Base-by-base conservation (phyloP, 371 early-diverging fungal genomes). In the Mucor circinelloides region DNA sequence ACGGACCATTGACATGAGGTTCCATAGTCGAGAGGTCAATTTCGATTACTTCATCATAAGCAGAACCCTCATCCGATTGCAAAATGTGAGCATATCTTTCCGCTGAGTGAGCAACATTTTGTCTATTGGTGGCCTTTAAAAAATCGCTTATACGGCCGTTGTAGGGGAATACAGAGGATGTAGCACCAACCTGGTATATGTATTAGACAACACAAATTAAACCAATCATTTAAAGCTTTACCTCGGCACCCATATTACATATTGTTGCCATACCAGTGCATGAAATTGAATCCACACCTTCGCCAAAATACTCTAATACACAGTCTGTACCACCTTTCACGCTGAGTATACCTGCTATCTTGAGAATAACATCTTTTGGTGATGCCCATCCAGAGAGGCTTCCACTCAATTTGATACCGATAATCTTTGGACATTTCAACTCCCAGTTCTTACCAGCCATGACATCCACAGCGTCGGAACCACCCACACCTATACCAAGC, bases 181-280 rank as follows among this genome's bases (percentile, higher is more conserved):
- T 97, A 50, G 97, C 96, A 55, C 97, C 97, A 61, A 97, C 91
- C 50, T 50, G 17, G 17, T 34, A n/a, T n/a, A 44, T 15, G 42
- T 42, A 6, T 17, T 44, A 44, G 17, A 44, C 36, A 44, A n/a
- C 42, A 19, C 44, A 42, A 17, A 8, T 19, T 21, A 8, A 12
- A 25, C 50, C 50, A 50, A 50, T 50, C 12, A 48, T 0, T 1
- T 6, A 50, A 10, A 46, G 6, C 1, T 6, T 25, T 50, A 50
- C 50, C 80, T 98, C 97, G 36, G 97, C 96, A 65, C 97, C 97
- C 97, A 97, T 98, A 85, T 97, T 97, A 80, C 97, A 97, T 73
- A 98, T 94, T 42, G 97, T 97, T 19, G 93, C 97, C 97, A 97
- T 97, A 60, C 97, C 99, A 31, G 97, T 96, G 83, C 95, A 95